These are phyloP conservation scores for Pseudopithomyces maydicus DNA, from an alignment of 2,329 filamentous ascomycete species.

Conservation along the genomic window DNA sequence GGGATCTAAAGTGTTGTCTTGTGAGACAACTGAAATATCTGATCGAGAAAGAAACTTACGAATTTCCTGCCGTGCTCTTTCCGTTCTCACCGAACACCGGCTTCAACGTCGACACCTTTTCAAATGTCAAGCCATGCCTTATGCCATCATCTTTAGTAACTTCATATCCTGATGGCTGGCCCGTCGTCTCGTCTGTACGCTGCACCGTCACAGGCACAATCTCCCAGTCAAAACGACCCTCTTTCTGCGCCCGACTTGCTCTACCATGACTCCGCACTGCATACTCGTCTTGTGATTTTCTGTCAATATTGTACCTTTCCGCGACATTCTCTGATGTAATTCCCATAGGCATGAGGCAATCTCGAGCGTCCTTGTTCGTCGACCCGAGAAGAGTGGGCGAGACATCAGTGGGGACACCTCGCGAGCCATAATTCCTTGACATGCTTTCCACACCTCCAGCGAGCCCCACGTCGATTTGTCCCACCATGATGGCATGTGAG, in stretches of 20 bases:
- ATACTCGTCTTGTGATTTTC: constrained; percentile 81
- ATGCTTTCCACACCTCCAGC: constrained; percentile 90
- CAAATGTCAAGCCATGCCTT: constrained; percentile 83
- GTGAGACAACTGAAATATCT: background rate
- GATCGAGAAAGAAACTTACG: constrained; percentile 19
- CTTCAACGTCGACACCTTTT: constrained; percentile 80
- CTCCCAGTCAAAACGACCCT: constrained; percentile 88
- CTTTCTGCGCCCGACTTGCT: constrained; percentile 86
- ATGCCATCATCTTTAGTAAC: constrained; percentile 88
- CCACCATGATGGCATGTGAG: constrained; percentile 78
- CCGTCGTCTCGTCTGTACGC: constrained; percentile 78
- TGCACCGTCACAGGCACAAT: constrained; percentile 84
- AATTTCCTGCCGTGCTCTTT: constrained; percentile 87
- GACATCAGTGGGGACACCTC: constrained; percentile 69
- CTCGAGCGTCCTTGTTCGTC: constrained; percentile 73
- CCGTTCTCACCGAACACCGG: constrained; percentile 90
- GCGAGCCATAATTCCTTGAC: constrained; percentile 83
- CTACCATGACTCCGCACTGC: constrained; percentile 85
- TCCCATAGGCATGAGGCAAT: constrained; percentile 97
- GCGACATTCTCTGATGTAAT: constrained; percentile 97
- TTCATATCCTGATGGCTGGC: constrained; percentile 74
- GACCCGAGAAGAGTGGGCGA: constrained; percentile 79
- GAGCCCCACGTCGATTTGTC: constrained; percentile 84
- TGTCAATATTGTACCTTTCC: constrained; percentile 79
- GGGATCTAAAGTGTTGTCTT: constrained; percentile 62